Evolutionary conservation across 257 asterid genomes (phyloP).

Genomic region (Vinca minor): DNA sequence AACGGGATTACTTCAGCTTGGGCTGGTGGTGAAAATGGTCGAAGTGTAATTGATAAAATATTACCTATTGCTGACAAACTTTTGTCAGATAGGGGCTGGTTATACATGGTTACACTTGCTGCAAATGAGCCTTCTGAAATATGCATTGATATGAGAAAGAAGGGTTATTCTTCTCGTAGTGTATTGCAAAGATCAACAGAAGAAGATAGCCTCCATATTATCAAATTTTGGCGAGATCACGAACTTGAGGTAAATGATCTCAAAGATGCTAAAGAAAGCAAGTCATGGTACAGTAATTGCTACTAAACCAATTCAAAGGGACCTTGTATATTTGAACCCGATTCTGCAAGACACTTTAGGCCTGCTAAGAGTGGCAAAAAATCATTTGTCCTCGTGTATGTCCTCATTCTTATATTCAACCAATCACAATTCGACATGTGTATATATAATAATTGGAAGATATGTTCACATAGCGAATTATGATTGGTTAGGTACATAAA

Average conservation of each 20-base stretch:
- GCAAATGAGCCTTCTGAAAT: slow-evolving; percentile 65
- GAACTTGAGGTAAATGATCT: slow-evolving; percentile 43
- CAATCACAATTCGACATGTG: too few relatives aligned
- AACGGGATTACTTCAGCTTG: slow-evolving; percentile 74
- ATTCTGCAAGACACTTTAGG: too few relatives aligned
- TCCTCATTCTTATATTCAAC: too few relatives aligned
- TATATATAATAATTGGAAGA: too few relatives aligned
- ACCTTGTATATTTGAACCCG: too few relatives aligned
- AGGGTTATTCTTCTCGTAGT: slow-evolving; percentile 71
- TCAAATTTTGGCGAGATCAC: slow-evolving; percentile 81
- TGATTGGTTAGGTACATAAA: too few relatives aligned
- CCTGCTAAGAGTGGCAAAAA: too few relatives aligned
- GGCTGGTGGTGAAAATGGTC: slow-evolving; percentile 94
- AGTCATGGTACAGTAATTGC: slow-evolving; percentile 18
- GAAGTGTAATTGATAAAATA: slow-evolving; percentile 73
- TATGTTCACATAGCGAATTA: too few relatives aligned
- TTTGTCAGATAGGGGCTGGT: slow-evolving; percentile 82
- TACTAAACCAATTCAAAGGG: too few relatives aligned
- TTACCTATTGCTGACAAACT: slow-evolving; percentile 71
- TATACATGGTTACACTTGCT: slow-evolving; percentile 62
- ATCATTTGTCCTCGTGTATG: too few relatives aligned
- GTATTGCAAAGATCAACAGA: slow-evolving; percentile 81
- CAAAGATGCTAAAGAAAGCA: slow-evolving; percentile 11
- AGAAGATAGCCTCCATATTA: slow-evolving; percentile 82
- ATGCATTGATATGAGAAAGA: slow-evolving; percentile 74